A percentile compares a stretch with the other conserved stretches of the same genome.
These are phyloP conservation scores for Zarea fungicola DNA, from an alignment of 2,329 filamentous ascomycete species.

Conservation along the genomic window DNA sequence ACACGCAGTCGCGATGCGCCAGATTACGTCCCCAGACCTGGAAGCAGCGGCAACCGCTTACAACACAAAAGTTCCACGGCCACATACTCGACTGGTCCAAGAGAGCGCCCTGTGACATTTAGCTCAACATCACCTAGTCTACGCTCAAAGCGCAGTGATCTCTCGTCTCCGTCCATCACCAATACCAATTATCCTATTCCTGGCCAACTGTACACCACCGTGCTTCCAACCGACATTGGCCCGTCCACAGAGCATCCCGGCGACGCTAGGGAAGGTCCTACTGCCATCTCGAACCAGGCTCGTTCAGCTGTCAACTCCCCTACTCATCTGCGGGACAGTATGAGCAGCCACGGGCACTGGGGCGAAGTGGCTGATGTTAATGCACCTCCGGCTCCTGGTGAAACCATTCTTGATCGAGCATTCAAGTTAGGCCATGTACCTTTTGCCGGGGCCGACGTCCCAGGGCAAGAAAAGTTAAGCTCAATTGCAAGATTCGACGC, in stretches of 20 bases:
- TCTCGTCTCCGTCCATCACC: slow-evolving; percentile 53
- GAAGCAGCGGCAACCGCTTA: slow-evolving; percentile 36
- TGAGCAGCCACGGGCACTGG: slow-evolving; percentile 44
- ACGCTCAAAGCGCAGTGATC: slow-evolving; percentile 56
- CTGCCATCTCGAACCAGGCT: slow-evolving; percentile 54
- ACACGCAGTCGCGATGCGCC: slow-evolving; percentile 35
- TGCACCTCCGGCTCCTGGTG: slow-evolving; percentile 50
- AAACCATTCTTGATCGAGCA: slow-evolving; percentile 63
- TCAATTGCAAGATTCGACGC: slow-evolving; percentile 62
- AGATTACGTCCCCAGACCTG: slow-evolving; percentile 39
- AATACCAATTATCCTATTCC: slow-evolving; percentile 36
- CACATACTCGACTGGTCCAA: slow-evolving; percentile 40
- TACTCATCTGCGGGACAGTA: slow-evolving; percentile 47
- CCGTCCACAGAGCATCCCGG: slow-evolving; percentile 50
- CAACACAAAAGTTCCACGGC: slow-evolving; percentile 46
- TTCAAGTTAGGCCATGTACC: slow-evolving; percentile 60
- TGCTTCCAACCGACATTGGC: slow-evolving; percentile 50
- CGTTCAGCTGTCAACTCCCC: slow-evolving; percentile 54
- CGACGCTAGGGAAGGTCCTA: slow-evolving; percentile 50
- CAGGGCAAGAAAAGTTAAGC: slow-evolving; percentile 58
- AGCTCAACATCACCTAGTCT: slow-evolving; percentile 56
- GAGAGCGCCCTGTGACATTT: slow-evolving; percentile 46
- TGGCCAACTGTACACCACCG: slow-evolving; percentile 45
- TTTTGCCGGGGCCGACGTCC: slow-evolving; percentile 48
- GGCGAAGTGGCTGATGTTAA: slow-evolving; percentile 36